phyloP scores from a whole-genome alignment of 805 yeast genomes.

The Candida pini region DNA sequence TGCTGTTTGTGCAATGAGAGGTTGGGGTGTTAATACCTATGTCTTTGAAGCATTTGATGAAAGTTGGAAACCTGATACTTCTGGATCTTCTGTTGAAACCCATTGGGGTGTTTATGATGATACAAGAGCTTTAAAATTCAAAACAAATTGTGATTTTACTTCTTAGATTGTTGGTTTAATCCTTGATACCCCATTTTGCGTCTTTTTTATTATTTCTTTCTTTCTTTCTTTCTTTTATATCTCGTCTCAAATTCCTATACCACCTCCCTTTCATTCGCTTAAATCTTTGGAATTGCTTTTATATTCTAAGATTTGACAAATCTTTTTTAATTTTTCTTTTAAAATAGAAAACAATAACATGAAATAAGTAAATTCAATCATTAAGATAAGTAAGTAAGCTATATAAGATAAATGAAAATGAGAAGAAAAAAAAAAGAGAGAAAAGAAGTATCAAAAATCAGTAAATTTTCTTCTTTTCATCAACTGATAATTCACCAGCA shows the following conservation, averaged over 20 bases:
- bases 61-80: slow-evolving; percentile 90
- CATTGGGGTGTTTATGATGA: slow-evolving; percentile 89
- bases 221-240: neutral
- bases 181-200: neutral
- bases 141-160: slow-evolving; percentile 41
- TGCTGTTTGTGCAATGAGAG: slow-evolving; percentile 89
- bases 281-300: neutral
- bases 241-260: neutral
- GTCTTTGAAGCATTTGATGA: slow-evolving; percentile 95
- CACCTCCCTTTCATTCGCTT: neutral
- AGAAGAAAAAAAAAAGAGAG: neutral
- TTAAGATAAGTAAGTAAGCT: neutral
- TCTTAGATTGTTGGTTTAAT: slow-evolving; percentile 15
- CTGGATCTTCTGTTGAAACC: slow-evolving; percentile 84
- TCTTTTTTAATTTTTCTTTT: too few relatives aligned
- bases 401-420: neutral
- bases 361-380: too few relatives aligned
- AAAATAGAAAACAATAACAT: too few relatives aligned
- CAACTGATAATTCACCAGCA: slow-evolving; percentile 90
- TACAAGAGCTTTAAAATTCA: slow-evolving; percentile 39
- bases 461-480: slow-evolving; percentile 91
- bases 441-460: slow-evolving; percentile 25
- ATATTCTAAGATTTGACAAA: too few relatives aligned
- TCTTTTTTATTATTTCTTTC: neutral
- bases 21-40: slow-evolving; percentile 90